Evolutionary conservation across 352 stramenopile species (phyloP).

Genomic region (Globisporangium sylvaticum): DNA sequence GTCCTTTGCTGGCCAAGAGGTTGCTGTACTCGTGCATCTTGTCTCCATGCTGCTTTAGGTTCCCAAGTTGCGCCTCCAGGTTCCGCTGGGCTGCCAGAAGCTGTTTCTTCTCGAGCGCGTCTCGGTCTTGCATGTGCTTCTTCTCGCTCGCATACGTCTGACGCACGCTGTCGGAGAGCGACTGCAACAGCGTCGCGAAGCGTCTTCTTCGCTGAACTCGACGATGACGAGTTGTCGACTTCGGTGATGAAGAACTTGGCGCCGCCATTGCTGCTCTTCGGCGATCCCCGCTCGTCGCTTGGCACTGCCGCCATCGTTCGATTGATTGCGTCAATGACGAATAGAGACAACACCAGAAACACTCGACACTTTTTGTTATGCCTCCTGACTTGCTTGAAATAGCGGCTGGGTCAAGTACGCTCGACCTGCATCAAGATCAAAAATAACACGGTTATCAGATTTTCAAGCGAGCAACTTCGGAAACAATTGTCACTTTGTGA

Average conservation of each 20-base stretch:
- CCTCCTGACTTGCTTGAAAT: neutral
- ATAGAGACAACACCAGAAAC: neutral
- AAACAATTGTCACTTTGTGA: neutral
- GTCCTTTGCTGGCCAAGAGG: conserved; percentile 50
- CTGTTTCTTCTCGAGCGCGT: conserved; percentile 29
- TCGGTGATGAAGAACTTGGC: conserved; percentile 37
- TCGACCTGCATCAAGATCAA: neutral
- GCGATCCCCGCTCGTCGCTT: neutral
- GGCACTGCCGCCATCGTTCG: neutral
- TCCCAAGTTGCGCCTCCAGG: conserved; percentile 38
- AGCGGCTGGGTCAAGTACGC: neutral
- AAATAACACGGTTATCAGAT: conserved; percentile 6
- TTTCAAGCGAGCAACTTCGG: neutral
- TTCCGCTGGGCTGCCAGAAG: conserved; percentile 29
- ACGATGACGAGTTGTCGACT: conserved; percentile 8
- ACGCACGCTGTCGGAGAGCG: conserved; percentile 33
- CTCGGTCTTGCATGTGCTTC: conserved; percentile 27
- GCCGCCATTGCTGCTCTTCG: neutral
- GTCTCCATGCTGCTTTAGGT: conserved; percentile 29
- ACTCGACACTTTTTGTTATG: neutral
- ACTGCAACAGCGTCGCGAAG: neutral
- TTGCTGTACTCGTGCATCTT: conserved; percentile 67
- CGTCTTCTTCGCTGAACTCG: neutral
- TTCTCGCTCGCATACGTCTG: conserved; percentile 38
- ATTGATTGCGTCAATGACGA: neutral